Evolutionary conservation across 345 rosid genomes (phyloP).

Genomic region (Citrus australasica): DNA sequence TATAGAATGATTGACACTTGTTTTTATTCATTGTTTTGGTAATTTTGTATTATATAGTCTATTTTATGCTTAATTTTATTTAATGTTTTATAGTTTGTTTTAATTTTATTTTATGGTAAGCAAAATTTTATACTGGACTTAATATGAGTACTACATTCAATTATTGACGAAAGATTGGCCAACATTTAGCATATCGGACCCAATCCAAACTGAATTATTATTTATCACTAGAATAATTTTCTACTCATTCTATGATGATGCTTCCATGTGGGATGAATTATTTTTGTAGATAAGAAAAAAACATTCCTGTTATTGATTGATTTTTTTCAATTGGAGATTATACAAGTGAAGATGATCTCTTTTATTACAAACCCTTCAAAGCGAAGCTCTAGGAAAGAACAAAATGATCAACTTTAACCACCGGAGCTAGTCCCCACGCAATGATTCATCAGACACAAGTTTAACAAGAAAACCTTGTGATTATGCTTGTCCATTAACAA

Average conservation of each 20-base stretch:
- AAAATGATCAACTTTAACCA: not conserved
- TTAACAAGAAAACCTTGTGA: slow-evolving; percentile 6
- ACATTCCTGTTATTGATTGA: not conserved
- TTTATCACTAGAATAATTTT: not conserved
- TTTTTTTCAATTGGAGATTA: not conserved
- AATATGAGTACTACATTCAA: not conserved
- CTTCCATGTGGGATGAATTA: not conserved
- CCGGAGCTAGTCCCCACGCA: slow-evolving; percentile 2
- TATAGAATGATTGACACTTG: too few species aligned
- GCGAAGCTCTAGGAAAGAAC: not conserved
- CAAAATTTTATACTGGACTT: too few species aligned
- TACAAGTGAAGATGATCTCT: not conserved
- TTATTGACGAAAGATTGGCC: not conserved
- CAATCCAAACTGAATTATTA: not conserved
- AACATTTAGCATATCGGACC: not conserved
- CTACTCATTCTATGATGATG: not conserved
- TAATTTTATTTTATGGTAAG: not conserved
- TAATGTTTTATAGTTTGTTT: not conserved
- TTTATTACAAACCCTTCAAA: not conserved
- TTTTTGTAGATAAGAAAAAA: not conserved
- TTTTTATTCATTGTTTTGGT: too few species aligned
- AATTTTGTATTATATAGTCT: not conserved
- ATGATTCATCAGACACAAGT: slow-evolving; percentile 15
- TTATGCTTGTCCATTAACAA: slow-evolving; percentile 11
- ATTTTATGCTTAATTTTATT: too few species aligned